Base-by-base conservation (phyloP, 1,284 basidiomycete genomes). In the Rhizoctonia solani region DNA sequence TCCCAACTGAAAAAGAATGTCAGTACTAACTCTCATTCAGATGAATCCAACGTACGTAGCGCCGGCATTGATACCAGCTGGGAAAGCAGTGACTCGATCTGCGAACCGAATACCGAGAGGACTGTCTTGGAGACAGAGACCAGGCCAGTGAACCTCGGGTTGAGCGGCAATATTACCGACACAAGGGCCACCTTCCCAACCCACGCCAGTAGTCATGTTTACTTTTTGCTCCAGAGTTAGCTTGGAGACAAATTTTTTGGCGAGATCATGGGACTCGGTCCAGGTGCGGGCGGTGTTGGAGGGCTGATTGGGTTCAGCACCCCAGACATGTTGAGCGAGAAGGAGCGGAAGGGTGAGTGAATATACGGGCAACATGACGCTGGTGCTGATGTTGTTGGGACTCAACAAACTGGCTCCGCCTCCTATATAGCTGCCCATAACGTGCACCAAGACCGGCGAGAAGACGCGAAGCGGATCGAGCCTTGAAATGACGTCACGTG, bases 141-240 rank as follows among this genome's bases (percentile, higher is more conserved):
- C 61, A 53, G 61, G 67, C 44, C 67, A 68, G 27, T 61, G 61
- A 50, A 58, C 30, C 23, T 53, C 47, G 29, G 61, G 30, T 19
- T 54, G 44, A 21, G 68, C 63, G 29, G 54, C 52, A 23, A 68
- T 69, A 39, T 70, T 70, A 9, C 69, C 69, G n/a, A 69, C 68
- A 47, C 71, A 70, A 5, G 42, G 53, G 13, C 69, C 49, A 29
- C 50, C 55, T 37, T 52, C 21, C 67, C 69, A 70, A 34, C 69
- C 59, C 2, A 68, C 66, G 8, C 71, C 71, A 13, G 68, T 71
- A 1, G 68, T 68, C 23, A 72, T 59, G 37, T 69, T 69, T 46
- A 70, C 69, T 55, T 72, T 72, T 53, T 72, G 55, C 29, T 69
- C 65, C 6, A 70, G 59, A 11, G 69, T 66, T 30, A 69, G 55